These are phyloP conservation scores for Zygoascus biomembranicola DNA, from an alignment of 805 yeast genomes.

Conservation along the genomic window DNA sequence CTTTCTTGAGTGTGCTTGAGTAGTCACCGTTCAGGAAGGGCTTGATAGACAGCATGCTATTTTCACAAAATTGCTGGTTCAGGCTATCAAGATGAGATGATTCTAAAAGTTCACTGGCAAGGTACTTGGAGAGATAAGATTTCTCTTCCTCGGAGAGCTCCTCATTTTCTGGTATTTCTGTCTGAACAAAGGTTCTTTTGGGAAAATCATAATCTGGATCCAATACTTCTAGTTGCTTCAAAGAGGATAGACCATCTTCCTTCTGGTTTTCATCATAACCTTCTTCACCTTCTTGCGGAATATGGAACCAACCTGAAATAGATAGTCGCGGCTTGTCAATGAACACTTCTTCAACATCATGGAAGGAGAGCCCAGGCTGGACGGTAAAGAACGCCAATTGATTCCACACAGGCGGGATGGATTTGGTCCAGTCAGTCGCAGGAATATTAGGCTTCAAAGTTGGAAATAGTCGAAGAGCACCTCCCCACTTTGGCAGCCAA, in stretches of 20 bases:
- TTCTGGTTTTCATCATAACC: conserved; percentile 81
- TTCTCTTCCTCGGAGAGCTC: conserved; percentile 32
- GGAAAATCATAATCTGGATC: conserved; percentile 80
- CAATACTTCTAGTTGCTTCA: conserved; percentile 56
- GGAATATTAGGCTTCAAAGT: conserved; percentile 88
- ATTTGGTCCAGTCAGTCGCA: conserved; percentile 57
- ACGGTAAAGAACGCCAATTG: conserved; percentile 94
- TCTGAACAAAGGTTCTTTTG: conserved; percentile 27
- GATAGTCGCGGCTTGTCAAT: conserved; percentile 86
- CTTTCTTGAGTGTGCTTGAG: conserved; percentile 38
- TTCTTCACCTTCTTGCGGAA: conserved; percentile 87
- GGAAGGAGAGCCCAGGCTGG: conserved; percentile 94
- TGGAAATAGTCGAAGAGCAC: conserved; percentile 79
- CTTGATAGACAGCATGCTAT: conserved; percentile 60
- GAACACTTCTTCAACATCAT: conserved; percentile 94
- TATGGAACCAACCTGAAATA: conserved; percentile 98
- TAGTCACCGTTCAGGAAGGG: conserved; percentile 53
- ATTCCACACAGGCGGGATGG: conserved; percentile 86
- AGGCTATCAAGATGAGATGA: conserved; percentile 35
- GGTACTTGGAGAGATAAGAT: conserved; percentile 41
- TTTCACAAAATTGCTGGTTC: conserved; percentile 48
- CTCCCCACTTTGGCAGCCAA: conserved; percentile 94
- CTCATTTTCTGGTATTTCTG: conserved; percentile 1
- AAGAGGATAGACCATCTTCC: conserved; percentile 62
- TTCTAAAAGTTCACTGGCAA: conserved; percentile 47